Base-by-base conservation (phyloP, 164 flowering plant species). In the Platanus orientalis region DNA sequence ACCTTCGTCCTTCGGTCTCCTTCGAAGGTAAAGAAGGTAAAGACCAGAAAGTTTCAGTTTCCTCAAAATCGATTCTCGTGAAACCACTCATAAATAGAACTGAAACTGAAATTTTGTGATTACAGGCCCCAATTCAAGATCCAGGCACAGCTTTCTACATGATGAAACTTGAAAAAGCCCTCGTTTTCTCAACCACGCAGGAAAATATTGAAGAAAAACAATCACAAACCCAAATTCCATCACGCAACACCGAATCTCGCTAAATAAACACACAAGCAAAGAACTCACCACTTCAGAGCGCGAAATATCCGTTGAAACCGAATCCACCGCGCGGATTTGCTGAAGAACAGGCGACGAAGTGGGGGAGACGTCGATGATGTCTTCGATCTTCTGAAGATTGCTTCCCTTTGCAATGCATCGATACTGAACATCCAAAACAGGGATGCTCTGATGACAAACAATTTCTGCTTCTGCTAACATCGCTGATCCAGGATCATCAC, bases 241-340 rank as follows among this genome's bases (percentile, higher is more conserved):
- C n/a, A n/a, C n/a, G n/a, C n/a, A n/a, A 11, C 20, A 57, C 47
- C 2, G 1, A 34, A 57, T 40, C 16, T 50, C 28, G 51, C 17
- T 24, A 19, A 23, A 54, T 12, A 16, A 4, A 12, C 58, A 39
- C n/a, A n/a, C n/a, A n/a, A n/a, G n/a, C n/a, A n/a, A n/a, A n/a
- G n/a, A n/a, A n/a, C n/a, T n/a, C n/a, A 80, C 83, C 63, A 75
- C 74, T 39, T 71, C 83, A 45, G 71, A 57, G n/a, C 72, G 70
- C 26, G 80, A 57, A 21, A 63, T 45, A 5, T 75, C 78, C 23
- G 67, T 7, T 17, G 73, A 63, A 42, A 69, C 54, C 53, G 70
- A 30, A 20, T 64, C 79, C 14, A 62, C 5, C 5, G 32, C 62
- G 9, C 54, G 56, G 54, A 62, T 60, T 30, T 69, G 68, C 2